A percentile compares a stretch with the other conserved stretches of the same genome.
phyloP scores from a whole-genome alignment of 1,139 yeast genomes.

The Pichia sp. region DNA sequence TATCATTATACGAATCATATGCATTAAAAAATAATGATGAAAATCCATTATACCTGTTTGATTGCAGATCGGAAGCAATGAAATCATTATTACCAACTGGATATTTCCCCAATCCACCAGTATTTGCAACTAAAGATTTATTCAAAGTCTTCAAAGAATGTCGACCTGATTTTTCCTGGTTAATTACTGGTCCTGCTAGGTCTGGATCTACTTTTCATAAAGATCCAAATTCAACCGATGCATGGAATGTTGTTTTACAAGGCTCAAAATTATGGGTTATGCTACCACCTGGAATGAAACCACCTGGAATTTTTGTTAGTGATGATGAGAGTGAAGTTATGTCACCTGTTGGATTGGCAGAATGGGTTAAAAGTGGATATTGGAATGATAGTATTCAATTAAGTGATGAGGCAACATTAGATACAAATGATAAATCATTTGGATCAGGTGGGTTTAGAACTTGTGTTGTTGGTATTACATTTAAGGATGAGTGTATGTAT shows the following conservation, averaged over 20 bases:
- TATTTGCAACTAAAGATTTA: constrained; percentile 42
- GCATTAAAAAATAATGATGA: constrained; percentile 63
- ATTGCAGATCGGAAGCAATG: constrained; percentile 67
- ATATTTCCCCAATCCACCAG: constrained; percentile 51
- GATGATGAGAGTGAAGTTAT: constrained; percentile 84
- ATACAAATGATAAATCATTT: constrained; percentile 13
- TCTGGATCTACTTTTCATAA: constrained; percentile 90
- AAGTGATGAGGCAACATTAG: constrained; percentile 30
- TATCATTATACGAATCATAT: constrained; percentile 56
- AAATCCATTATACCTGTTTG: constrained; percentile 78
- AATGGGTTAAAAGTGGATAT: constrained; percentile 81
- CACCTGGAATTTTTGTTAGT: constrained; percentile 83
- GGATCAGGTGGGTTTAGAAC: constrained; percentile 23
- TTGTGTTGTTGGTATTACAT: constrained; percentile 65
- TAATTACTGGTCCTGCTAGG: constrained; percentile 73
- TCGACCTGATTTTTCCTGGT: constrained; percentile 88
- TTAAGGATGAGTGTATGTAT: constrained; percentile 78
- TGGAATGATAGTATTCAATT: constrained; percentile 52
- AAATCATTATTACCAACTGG: constrained; percentile 37
- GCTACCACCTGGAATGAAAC: constrained; percentile 70
- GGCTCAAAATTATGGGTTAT: constrained; percentile 85
- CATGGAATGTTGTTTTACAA: constrained; percentile 76
- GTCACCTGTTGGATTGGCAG: constrained; percentile 83
- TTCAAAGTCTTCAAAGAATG: constrained; percentile 44
- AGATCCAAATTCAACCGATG: constrained; percentile 85